Evolutionary conservation across 768 basidiomycete species (phyloP).

Genomic region (Collybiopsis confluens): DNA sequence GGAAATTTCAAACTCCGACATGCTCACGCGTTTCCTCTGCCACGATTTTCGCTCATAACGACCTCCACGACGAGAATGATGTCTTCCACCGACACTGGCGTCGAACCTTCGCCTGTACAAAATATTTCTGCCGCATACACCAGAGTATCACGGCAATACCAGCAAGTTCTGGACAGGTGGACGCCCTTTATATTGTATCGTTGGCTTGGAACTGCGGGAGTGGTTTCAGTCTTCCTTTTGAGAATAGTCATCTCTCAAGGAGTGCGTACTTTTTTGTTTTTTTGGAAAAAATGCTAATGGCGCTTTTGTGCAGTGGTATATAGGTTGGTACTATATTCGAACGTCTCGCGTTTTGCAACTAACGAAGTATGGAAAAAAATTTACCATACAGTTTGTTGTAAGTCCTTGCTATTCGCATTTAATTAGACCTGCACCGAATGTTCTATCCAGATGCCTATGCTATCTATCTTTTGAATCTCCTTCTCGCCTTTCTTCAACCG

Average conservation of each 20-base stretch:
- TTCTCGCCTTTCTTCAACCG: constrained; percentile 96
- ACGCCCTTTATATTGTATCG: constrained; percentile 88
- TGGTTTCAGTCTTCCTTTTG: constrained; percentile 74
- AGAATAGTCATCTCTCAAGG: constrained; percentile 88
- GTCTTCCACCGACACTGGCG: constrained; percentile 33
- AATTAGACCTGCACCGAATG: constrained; percentile 7
- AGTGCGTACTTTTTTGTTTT: constrained; percentile 45
- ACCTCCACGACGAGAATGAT: constrained; percentile 33
- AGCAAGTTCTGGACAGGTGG: constrained; percentile 85
- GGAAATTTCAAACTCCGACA: not conserved
- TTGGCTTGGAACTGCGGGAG: constrained; percentile 74
- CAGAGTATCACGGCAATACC: constrained; percentile 73
- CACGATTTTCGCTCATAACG: constrained; percentile 2
- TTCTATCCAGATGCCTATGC: constrained; percentile 72
- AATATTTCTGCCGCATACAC: constrained; percentile 42
- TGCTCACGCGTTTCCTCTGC: not conserved
- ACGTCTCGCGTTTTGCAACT: not conserved
- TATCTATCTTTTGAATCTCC: constrained; percentile 93
- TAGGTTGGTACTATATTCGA: constrained; percentile 5
- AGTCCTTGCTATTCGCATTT: constrained; percentile 23
- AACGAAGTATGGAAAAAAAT: not conserved
- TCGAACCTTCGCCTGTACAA: constrained; percentile 44
- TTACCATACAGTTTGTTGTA: constrained; percentile 57
- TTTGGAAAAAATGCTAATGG: constrained; percentile 2
- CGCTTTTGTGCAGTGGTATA: constrained; percentile 9